These are phyloP conservation scores for Pseudopyrenochaeta lycopersici DNA, from an alignment of 2,329 filamentous ascomycete genomes.

Conservation along the genomic window DNA sequence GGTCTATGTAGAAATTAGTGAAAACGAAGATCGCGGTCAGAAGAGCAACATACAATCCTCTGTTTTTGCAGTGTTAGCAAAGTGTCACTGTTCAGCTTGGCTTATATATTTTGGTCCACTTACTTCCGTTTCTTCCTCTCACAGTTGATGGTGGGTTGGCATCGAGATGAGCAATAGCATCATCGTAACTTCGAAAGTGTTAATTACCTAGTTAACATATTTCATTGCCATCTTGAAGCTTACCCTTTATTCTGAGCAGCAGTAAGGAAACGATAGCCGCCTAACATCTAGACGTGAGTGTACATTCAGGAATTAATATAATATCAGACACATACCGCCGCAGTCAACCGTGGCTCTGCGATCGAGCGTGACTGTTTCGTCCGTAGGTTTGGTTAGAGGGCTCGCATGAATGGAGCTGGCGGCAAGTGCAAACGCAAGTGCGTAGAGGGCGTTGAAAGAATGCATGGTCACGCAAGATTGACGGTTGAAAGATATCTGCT, in stretches of 20 bases:
- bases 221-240: neutral
- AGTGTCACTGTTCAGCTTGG: too few species aligned
- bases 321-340: too few species aligned
- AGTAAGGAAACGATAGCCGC: neutral
- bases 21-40: neutral
- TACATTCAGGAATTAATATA: neutral
- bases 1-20: neutral
- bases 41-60: too few species aligned
- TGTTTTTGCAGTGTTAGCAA: too few species aligned
- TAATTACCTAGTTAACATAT: too few species aligned
- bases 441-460: neutral
- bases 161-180: neutral
- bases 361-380: neutral
- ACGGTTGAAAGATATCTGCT: too few species aligned
- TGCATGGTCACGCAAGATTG: neutral
- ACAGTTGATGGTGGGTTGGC: neutral
- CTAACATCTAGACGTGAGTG: neutral
- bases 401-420: neutral
- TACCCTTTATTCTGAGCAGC: slow-evolving; percentile 1
- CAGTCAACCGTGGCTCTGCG: neutral
- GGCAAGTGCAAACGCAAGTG: neutral
- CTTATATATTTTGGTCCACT: too few species aligned
- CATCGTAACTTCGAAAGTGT: neutral
- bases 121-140: neutral
- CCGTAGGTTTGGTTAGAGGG: neutral